phyloP scores from a whole-genome alignment of 2,329 filamentous ascomycete species.

The Verticillium isaacii region DNA sequence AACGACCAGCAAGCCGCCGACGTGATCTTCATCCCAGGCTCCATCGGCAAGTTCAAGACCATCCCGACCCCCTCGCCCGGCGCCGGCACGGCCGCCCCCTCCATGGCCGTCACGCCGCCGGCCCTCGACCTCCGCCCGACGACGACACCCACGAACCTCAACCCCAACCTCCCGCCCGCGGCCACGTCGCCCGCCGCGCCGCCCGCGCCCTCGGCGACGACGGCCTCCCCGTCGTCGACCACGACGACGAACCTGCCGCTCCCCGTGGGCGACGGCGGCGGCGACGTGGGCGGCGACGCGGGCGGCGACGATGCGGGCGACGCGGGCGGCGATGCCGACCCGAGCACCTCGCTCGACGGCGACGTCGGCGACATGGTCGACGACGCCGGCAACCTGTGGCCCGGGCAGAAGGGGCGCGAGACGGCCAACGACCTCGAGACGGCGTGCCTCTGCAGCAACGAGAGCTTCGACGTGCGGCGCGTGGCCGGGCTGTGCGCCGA shows the following conservation, averaged over 20 bases:
- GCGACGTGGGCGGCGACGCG: background rate
- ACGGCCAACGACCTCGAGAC: conserved; percentile 21
- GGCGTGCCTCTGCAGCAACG: conserved; percentile 31
- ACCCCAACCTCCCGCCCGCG: background rate
- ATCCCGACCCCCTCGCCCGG: background rate
- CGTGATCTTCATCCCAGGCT: background rate
- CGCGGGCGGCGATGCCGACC: background rate
- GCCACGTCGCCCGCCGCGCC: background rate
- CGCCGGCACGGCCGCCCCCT: background rate
- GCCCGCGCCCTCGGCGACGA: background rate
- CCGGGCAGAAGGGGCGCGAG: conserved; percentile 8
- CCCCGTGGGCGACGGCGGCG: conserved; percentile 1
- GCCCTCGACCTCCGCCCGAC: conserved; percentile 2
- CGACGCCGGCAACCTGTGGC: conserved; percentile 3
- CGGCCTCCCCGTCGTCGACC: background rate
- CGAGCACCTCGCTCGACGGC: background rate
- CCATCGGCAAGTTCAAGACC: conserved; percentile 4
- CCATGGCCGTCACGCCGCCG: background rate
- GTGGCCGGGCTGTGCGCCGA: conserved; percentile 33
- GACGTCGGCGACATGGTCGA: conserved; percentile 17
- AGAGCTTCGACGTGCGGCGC: conserved; percentile 32
- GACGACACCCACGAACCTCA: background rate
- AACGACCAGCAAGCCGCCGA: background rate
- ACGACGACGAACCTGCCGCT: background rate
- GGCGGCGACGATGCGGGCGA: background rate